phyloP scores from a whole-genome alignment of 2,329 filamentous ascomycete species.

The Colletotrichum sojae region DNA sequence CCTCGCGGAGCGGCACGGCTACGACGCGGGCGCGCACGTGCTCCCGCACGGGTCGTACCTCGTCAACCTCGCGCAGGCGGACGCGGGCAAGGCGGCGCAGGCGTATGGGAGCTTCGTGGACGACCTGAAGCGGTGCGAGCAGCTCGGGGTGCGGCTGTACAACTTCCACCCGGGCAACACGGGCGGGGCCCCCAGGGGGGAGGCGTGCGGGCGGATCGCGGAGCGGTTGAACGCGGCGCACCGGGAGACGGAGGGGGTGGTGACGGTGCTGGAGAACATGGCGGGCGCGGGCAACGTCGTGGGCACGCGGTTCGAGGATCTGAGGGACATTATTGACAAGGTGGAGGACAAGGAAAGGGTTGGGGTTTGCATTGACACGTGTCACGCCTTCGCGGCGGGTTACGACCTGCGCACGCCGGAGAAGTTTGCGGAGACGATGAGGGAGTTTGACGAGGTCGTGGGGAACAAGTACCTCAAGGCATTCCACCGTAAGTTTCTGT shows the following conservation, averaged over 20 bases:
- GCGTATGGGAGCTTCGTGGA: slow-evolving; percentile 90
- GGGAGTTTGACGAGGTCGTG: slow-evolving; percentile 82
- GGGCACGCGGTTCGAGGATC: slow-evolving; percentile 87
- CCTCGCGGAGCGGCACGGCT: slow-evolving; percentile 77
- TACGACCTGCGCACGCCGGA: slow-evolving; percentile 87
- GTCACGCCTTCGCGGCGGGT: slow-evolving; percentile 94
- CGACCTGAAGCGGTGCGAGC: slow-evolving; percentile 87
- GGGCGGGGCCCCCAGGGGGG: slow-evolving; percentile 74
- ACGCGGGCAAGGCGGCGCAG: slow-evolving; percentile 84
- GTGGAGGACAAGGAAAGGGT: slow-evolving; percentile 87
- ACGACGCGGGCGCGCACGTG: slow-evolving; percentile 79
- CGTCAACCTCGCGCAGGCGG: slow-evolving; percentile 92
- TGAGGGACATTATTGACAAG: slow-evolving; percentile 84
- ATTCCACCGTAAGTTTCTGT: slow-evolving; percentile 70
- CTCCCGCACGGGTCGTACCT: slow-evolving; percentile 97
- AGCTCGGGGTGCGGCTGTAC: slow-evolving; percentile 90
- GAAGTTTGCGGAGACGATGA: slow-evolving; percentile 80
- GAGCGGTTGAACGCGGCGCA: slow-evolving; percentile 87
- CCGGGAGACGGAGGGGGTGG: slow-evolving; percentile 79
- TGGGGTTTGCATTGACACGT: slow-evolving; percentile 96
- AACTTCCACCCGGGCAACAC: slow-evolving; percentile 97
- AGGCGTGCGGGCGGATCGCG: slow-evolving; percentile 85
- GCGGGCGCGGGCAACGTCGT: slow-evolving; percentile 90
- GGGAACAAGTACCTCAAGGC: slow-evolving; percentile 86
- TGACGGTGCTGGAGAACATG: slow-evolving; percentile 96